Percentiles rank a stretch among this genome's conserved stretches.
These are phyloP conservation scores for Lactifluus volemus DNA, from an alignment of 768 basidiomycete species.

Conservation along the genomic window DNA sequence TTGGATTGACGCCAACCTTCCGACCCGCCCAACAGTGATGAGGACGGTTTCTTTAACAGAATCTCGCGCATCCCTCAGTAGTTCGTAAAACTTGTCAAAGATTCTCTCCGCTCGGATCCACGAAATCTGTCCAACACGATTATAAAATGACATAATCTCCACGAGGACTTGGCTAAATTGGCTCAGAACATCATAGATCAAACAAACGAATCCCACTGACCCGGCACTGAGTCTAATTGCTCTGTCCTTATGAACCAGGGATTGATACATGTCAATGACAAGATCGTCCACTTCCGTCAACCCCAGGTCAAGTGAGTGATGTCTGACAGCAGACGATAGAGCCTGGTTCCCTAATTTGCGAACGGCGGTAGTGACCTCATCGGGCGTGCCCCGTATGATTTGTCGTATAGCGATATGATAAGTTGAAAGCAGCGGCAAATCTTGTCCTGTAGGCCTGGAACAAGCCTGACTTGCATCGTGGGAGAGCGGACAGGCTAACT, in stretches of 20 bases:
- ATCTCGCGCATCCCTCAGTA: slow-evolving; percentile 23
- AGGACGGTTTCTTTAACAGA: slow-evolving; percentile 55
- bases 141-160: slow-evolving; percentile 18
- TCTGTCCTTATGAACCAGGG: slow-evolving; percentile 13
- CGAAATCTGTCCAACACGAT: slow-evolving; percentile 9
- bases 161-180: slow-evolving; percentile 12
- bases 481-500: slow-evolving; percentile 12
- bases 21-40: slow-evolving; percentile 50
- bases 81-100: slow-evolving; percentile 18
- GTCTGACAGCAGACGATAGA: slow-evolving; percentile 35
- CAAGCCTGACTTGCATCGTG: slow-evolving; percentile 15
- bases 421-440: slow-evolving; percentile 23
- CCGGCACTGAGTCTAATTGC: slow-evolving; percentile 18
- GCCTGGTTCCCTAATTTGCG: slow-evolving; percentile 36
- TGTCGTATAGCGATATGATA: slow-evolving; percentile 31
- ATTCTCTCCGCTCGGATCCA: slow-evolving; percentile 12
- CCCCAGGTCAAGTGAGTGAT: slow-evolving; percentile 29
- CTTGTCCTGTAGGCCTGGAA: slow-evolving; percentile 1
- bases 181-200: neutral
- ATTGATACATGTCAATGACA: neutral
- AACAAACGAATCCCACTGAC: slow-evolving; percentile 3
- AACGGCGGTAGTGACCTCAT: slow-evolving; percentile 40
- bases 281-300: slow-evolving; percentile 5
- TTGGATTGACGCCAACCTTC: slow-evolving; percentile 27
- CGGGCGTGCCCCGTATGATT: slow-evolving; percentile 40